Evolutionary conservation across 805 yeast species (phyloP).

Genomic region (Candida ponderosae): DNA sequence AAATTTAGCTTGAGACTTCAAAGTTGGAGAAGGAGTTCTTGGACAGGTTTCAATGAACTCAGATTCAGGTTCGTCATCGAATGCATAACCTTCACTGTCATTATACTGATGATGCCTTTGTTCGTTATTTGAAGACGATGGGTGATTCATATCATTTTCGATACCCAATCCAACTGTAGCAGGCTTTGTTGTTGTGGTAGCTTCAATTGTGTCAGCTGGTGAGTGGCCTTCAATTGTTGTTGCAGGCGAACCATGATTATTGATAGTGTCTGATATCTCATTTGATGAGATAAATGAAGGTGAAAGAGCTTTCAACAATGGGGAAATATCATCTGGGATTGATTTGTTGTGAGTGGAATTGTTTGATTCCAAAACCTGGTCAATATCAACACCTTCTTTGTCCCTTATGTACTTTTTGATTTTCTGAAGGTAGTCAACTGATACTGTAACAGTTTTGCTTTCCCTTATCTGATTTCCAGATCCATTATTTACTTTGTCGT

Average conservation of each 20-base stretch:
- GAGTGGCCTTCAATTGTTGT: neutral
- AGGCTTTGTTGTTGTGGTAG: neutral
- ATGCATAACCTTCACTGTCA: neutral
- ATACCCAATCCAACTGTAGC: neutral
- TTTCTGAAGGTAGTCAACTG: slow-evolving; percentile 19
- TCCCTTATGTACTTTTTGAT: slow-evolving; percentile 14
- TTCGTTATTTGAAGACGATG: no score
- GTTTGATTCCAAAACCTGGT: slow-evolving; percentile 5
- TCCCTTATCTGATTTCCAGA: neutral
- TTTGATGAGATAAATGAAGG: neutral
- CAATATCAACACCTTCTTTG: slow-evolving; percentile 15
- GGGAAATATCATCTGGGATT: slow-evolving; percentile 1
- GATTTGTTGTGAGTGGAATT: neutral
- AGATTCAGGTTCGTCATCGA: slow-evolving; percentile 21
- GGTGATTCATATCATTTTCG: neutral
- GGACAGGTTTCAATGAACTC: slow-evolving; percentile 25
- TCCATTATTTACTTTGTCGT: neutral
- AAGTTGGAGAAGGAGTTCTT: slow-evolving; percentile 37
- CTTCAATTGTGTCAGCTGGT: neutral
- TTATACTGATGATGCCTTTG: neutral
- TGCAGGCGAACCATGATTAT: neutral
- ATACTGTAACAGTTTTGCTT: slow-evolving; percentile 16
- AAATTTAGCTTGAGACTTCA: slow-evolving; percentile 26
- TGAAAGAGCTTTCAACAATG: neutral
- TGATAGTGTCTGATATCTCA: neutral